phyloP scores from a whole-genome alignment of 805 yeast genomes.

The Wickerhamiella vanderwaltii region DNA sequence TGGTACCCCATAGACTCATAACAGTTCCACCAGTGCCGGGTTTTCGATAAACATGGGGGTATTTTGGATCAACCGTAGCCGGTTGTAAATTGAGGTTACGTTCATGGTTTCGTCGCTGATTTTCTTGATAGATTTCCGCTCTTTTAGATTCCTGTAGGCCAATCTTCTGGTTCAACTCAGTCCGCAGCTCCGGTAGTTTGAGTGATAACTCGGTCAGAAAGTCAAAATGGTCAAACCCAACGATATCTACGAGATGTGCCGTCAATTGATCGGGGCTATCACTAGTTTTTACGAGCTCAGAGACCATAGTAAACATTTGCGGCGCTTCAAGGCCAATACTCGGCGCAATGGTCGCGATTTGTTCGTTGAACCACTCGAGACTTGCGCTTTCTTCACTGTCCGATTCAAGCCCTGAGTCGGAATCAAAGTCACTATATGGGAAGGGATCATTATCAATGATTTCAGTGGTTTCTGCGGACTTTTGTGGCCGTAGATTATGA shows the following conservation, averaged over 20 bases:
- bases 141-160: slow-evolving; percentile 15
- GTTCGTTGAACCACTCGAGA: slow-evolving; percentile 6
- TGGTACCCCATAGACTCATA: slow-evolving; percentile 69
- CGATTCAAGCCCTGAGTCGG: neutral
- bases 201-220: slow-evolving; percentile 53
- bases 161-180: slow-evolving; percentile 25
- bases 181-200: slow-evolving; percentile 20
- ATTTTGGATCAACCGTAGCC: slow-evolving; percentile 36
- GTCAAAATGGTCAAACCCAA: slow-evolving; percentile 82
- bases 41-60: slow-evolving; percentile 79
- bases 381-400: neutral
- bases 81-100: slow-evolving; percentile 20
- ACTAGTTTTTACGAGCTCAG: neutral
- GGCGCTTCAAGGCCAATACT: slow-evolving; percentile 1
- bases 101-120: slow-evolving; percentile 15
- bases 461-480: neutral
- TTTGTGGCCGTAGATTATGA: neutral
- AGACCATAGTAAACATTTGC: slow-evolving; percentile 1
- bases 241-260: slow-evolving; percentile 46
- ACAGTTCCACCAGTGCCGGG: slow-evolving; percentile 50
- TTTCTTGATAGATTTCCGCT: slow-evolving; percentile 16
- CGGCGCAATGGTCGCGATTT: slow-evolving; percentile 4
- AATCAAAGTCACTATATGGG: slow-evolving; percentile 9
- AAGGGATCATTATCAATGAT: slow-evolving; percentile 9
- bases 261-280: slow-evolving; percentile 13